phyloP scores from a whole-genome alignment of 176 grass and related monocot species.

The Eragrostis nindensis region DNA sequence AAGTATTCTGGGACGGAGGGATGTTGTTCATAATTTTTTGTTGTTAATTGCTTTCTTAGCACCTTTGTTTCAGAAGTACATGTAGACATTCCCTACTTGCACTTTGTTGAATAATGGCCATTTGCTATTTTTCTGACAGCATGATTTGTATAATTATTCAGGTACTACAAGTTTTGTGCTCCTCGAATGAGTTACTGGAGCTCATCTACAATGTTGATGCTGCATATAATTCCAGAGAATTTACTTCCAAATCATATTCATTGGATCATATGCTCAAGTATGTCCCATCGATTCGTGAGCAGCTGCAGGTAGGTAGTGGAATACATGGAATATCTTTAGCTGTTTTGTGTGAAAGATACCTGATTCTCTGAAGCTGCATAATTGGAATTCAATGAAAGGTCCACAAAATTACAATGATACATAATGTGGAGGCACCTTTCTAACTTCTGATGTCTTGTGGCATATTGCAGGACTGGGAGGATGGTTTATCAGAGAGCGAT shows the following conservation, averaged over 20 bases:
- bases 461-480: conserved; percentile 79
- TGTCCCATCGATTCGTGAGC: conserved; percentile 61
- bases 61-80: too few relatives aligned
- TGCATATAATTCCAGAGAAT: conserved; percentile 56
- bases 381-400: conserved; percentile 26
- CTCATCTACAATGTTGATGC: conserved; percentile 61
- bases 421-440: background rate
- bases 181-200: conserved; percentile 54
- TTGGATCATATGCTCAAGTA: conserved; percentile 65
- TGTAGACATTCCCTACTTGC: conserved; percentile 4
- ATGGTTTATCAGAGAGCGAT: conserved; percentile 61
- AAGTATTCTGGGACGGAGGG: too few relatives aligned
- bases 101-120: background rate
- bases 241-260: conserved; percentile 32
- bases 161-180: conserved; percentile 70
- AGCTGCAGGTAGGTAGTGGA: conserved; percentile 58
- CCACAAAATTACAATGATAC: background rate
- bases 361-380: background rate
- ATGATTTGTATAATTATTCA: conserved; percentile 42
- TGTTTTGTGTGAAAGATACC: conserved; percentile 12
- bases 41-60: too few relatives aligned
- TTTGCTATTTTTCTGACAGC: background rate
- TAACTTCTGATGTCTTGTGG: conserved; percentile 18
- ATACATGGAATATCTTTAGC: conserved; percentile 14
- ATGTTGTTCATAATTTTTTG: too few relatives aligned